phyloP scores from a whole-genome alignment of 805 yeast genomes.

The Kodamaea hsintzibuensis region DNA sequence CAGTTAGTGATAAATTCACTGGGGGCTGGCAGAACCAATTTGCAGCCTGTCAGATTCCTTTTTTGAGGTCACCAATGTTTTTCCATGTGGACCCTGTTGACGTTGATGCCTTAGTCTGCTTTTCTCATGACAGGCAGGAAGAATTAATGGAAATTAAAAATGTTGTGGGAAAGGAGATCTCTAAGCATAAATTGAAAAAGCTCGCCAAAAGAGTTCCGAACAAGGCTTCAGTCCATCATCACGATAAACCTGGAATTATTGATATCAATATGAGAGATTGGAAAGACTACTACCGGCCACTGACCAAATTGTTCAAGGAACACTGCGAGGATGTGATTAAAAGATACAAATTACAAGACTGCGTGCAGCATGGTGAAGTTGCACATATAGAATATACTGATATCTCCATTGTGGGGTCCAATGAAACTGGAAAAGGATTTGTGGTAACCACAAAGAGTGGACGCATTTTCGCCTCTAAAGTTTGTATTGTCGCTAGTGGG shows the following conservation, averaged over 20 bases:
- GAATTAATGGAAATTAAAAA: slow-evolving; percentile 39
- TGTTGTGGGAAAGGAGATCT: slow-evolving; percentile 46
- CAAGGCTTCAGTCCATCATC: slow-evolving; percentile 13
- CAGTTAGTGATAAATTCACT: slow-evolving; percentile 31
- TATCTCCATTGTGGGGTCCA: slow-evolving; percentile 22
- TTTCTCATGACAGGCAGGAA: slow-evolving; percentile 33
- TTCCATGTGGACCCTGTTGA: slow-evolving; percentile 48
- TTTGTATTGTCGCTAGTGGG: slow-evolving; percentile 37
- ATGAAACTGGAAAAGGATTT: slow-evolving; percentile 31
- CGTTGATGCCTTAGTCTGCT: slow-evolving; percentile 45
- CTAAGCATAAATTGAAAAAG: slow-evolving; percentile 43
- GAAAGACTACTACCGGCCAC: slow-evolving; percentile 46
- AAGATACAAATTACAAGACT: slow-evolving; percentile 30
- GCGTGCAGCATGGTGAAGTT: slow-evolving; percentile 36
- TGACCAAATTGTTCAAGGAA: slow-evolving; percentile 39
- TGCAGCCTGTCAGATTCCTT: slow-evolving; percentile 41
- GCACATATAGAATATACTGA: slow-evolving; percentile 29
- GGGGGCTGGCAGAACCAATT: slow-evolving; percentile 49
- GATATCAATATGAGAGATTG: slow-evolving; percentile 46
- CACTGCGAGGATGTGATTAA: slow-evolving; percentile 36
- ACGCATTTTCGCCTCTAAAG: slow-evolving; percentile 31
- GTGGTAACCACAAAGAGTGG: slow-evolving; percentile 32
- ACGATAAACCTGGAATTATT: slow-evolving; percentile 36
- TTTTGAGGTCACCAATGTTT: slow-evolving; percentile 48
- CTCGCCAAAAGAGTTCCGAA: slow-evolving; percentile 19